Base-by-base conservation (phyloP, 2,329 filamentous ascomycete genomes). In the Laburnicola sp. region DNA sequence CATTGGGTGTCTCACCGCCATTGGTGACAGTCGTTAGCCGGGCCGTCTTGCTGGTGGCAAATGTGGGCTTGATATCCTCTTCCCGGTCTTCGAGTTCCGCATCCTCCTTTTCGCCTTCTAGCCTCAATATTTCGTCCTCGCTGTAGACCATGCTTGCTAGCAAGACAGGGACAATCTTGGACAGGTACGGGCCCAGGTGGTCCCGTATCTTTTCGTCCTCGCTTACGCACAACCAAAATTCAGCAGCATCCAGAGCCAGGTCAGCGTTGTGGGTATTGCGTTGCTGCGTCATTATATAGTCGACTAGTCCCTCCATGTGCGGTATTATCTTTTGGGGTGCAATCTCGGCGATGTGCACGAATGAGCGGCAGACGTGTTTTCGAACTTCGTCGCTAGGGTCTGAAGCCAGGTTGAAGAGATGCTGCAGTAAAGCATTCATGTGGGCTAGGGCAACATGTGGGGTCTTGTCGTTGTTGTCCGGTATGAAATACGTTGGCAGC, bases 141-240 rank as follows among this genome's bases (percentile, higher is more conserved):
- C 88, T 89, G 72, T 97, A 99, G 1, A 97, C 86, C 93, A 99
- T 99, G 69, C 90, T 95, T 59, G 94, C 86, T 6, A 99, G 82
- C 45, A 99, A 78, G 1, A 97, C 88, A 0, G 94, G 94, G 27
- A 99, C 87, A 57, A 97, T 93, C 71, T 89, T 89, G 59, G 82
- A 75, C 49, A 97, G 83, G 68, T 89, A 89, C 0, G 91, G 91
- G 6, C 82, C 85, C 39, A 99, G 78, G 0, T 85, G 82, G 59
- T 85, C 82, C 77, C 90, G 91, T 46, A 97, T 77, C 52, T 87
- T 83, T 36, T 89, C 83, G 68, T 96, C 90, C 70, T 97, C 94
- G 53, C 91, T 92, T 21, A 96, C 86, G 34, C 91, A 91, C 38
- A 99, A 83, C 91, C 95, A 99, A 69, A 99, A 99, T 72, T 99